Percentiles rank a stretch among this genome's conserved stretches.
These are phyloP conservation scores for Lojkania enalia DNA, from an alignment of 2,329 filamentous ascomycete species.

Conservation along the genomic window DNA sequence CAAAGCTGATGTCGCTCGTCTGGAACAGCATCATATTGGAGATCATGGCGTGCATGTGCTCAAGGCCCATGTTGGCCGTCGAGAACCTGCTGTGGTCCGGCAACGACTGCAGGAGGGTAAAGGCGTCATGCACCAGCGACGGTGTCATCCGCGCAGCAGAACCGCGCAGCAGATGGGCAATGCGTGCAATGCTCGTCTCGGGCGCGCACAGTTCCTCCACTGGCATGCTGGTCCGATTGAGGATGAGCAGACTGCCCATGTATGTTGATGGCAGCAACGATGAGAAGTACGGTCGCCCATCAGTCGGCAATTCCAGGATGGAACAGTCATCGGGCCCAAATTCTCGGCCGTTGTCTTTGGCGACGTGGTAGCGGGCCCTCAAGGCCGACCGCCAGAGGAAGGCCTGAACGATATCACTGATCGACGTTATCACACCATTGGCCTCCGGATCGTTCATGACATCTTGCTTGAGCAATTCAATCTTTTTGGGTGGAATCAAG, in stretches of 20 bases:
- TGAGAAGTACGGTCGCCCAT: conserved; percentile 34
- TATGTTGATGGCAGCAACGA: conserved; percentile 28
- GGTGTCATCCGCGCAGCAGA: conserved; percentile 27
- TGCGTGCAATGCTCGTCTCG: conserved; percentile 20
- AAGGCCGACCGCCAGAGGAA: conserved; percentile 47
- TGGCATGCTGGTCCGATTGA: conserved; percentile 30
- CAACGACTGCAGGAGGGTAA: conserved; percentile 25
- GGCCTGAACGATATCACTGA: conserved; percentile 48
- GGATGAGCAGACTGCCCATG: conserved; percentile 33
- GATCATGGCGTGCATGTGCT: conserved; percentile 29
- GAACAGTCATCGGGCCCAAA: conserved; percentile 18
- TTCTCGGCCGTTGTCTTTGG: conserved; percentile 17
- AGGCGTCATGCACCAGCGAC: conserved; percentile 30
- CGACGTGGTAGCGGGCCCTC: conserved; percentile 41
- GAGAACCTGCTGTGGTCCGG: conserved; percentile 21
- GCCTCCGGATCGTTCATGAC: conserved; percentile 25
- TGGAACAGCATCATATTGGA: conserved; percentile 31
- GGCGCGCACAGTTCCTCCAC: conserved; percentile 25
- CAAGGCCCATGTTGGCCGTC: conserved; percentile 28
- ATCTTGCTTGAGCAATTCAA: conserved; percentile 34
- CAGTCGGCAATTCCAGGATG: conserved; percentile 41
- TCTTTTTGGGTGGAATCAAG: conserved; percentile 34
- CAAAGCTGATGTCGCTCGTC: conserved; percentile 21
- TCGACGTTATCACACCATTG: conserved; percentile 30
- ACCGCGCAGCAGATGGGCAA: conserved; percentile 28